phyloP scores from a whole-genome alignment of 2,329 filamentous ascomycete genomes.

The Ceratocystis albifundus region DNA sequence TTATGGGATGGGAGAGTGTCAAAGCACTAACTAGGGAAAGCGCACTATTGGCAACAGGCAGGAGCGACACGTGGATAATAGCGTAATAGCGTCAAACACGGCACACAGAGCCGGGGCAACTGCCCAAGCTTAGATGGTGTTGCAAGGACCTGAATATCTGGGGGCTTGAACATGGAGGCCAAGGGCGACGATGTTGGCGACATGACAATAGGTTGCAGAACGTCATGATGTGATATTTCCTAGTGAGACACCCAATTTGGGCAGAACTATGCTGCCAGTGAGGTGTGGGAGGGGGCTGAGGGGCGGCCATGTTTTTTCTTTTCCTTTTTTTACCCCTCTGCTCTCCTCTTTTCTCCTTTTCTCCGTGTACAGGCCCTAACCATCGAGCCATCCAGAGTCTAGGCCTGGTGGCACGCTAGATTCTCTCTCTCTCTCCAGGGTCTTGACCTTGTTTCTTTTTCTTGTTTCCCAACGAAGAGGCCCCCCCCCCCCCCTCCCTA shows the following conservation, averaged over 20 bases:
- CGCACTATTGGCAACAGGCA: constrained; percentile 7
- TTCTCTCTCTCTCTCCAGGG: background rate
- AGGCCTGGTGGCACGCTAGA: background rate
- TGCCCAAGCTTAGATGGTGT: background rate
- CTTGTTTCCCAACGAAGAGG: background rate
- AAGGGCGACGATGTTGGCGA: background rate
- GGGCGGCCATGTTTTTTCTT: too few species aligned
- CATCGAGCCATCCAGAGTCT: background rate
- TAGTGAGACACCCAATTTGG: background rate
- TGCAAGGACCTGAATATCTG: background rate
- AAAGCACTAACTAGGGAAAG: constrained; percentile 2
- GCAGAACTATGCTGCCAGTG: background rate
- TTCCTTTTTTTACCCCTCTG: too few species aligned
- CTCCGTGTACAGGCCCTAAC: too few species aligned
- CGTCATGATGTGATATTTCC: background rate
- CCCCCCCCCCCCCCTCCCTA: background rate
- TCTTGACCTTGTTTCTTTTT: background rate
- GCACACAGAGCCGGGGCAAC: constrained; percentile 7
- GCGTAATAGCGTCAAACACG: background rate
- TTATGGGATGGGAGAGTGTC: background rate
- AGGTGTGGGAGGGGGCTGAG: too few species aligned
- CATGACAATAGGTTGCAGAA: background rate
- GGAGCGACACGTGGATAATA: constrained; percentile 7
- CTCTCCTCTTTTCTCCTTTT: too few species aligned
- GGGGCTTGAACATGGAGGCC: background rate